Evolutionary conservation across 2,329 filamentous ascomycete genomes (phyloP).

Genomic region (Penicillium sp.): DNA sequence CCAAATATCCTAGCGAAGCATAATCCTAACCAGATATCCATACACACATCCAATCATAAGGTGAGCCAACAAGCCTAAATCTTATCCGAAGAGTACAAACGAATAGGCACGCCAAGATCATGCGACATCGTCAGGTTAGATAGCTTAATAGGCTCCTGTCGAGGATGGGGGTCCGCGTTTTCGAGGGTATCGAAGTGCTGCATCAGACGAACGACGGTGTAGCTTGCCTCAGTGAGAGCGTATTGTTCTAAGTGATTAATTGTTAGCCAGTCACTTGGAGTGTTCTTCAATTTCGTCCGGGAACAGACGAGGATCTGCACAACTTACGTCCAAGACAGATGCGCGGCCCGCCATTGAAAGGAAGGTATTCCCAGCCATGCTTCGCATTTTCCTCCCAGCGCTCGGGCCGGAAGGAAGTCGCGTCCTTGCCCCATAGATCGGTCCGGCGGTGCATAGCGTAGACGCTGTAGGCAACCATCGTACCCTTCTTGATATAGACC

Average conservation of each 20-base stretch:
- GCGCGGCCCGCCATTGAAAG: conserved; percentile 34
- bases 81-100: conserved; percentile 17
- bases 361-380: conserved; percentile 33
- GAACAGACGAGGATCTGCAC: not conserved
- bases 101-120: conserved; percentile 24
- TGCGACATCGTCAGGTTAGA: conserved; percentile 29
- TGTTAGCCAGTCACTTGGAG: not conserved
- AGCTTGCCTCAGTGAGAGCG: conserved; percentile 37
- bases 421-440: conserved; percentile 41
- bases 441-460: conserved; percentile 63
- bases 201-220: conserved; percentile 32
- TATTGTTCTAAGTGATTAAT: conserved; percentile 33
- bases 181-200: conserved; percentile 33
- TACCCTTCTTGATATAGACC: conserved; percentile 57
- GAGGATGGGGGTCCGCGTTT: conserved; percentile 26
- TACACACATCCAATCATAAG: not conserved
- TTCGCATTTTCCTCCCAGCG: conserved; percentile 39
- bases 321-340: conserved; percentile 36
- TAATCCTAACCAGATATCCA: not conserved
- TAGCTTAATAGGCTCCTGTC: conserved; percentile 23
- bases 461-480: conserved; percentile 57
- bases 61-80: not conserved
- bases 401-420: conserved; percentile 42
- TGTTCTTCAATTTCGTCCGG: not conserved
- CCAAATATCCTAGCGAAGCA: not conserved